Evolutionary conservation across 2,329 filamentous ascomycete genomes (phyloP), one percentile per base, ranked within the genome.

Genomic region (Fonsecaea monophora): DNA sequence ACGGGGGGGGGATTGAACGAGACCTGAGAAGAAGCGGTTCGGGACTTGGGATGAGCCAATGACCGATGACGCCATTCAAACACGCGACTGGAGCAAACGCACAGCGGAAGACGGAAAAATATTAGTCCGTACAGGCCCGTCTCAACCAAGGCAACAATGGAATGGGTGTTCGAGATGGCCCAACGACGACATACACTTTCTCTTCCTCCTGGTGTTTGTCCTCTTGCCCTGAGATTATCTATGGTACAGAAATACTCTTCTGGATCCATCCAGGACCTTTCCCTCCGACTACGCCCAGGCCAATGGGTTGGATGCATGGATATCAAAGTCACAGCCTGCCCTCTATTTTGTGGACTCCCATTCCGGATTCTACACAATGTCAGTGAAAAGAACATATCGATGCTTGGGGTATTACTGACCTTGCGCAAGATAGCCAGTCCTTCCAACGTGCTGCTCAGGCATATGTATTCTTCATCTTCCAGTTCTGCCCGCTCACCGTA

Each of bases 401-500:
- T 64, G 5, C 34, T 18, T 56, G 10, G 34, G 61, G 45, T 37
- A n/a, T 15, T 53, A 75, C 87, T 81, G 85, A 96, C 94, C 92
- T 98, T 98, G 85, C 91, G 90, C 79, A 99, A 83, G 79, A 99
- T 98, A 64, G 97, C 94, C 75, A 99, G 84, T 37, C 95, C 95
- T 82, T 99, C 95, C 69, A 99, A 85, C 61, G 90, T 96, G 82
- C 89, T 95, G 78, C 90, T 96, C 76, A 99, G 82, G 79, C 91
- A 92, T 71, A 98, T 90, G 78, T 98, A 99, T 82, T 99, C 90
- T 82, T 99, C 95, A 75, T 99, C 95, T 80, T 99, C 95, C 59
- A 99, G 83, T 83, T 99, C 95, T 9, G 95, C 95, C 74, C 96
- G 87, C 84, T 99, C 95, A 35, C 96, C 95, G 76, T 97, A 90